Conservation (phyloP, 2,329 filamentous ascomycete species). For the Ophiostoma novo-ulmi region DNA sequence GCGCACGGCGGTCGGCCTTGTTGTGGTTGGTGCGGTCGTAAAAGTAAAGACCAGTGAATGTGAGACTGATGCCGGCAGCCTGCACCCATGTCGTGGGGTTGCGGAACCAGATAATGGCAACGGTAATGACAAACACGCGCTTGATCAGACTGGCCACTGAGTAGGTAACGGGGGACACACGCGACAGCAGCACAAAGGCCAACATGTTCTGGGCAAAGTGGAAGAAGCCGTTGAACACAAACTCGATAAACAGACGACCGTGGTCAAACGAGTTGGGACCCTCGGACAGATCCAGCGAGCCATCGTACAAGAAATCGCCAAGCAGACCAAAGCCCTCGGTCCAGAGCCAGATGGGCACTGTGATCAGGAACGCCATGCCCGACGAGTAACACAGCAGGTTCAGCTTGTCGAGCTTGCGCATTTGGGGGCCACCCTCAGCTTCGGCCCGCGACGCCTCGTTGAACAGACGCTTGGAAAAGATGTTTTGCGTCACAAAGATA, state of each 20-base stretch:
- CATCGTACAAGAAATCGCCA: conserved; percentile 72
- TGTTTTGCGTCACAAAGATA: conserved; percentile 96
- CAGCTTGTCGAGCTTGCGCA: conserved; percentile 87
- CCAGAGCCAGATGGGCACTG: conserved; percentile 87
- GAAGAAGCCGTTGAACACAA: conserved; percentile 93
- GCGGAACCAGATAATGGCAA: conserved; percentile 94
- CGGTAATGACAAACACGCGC: conserved; percentile 91
- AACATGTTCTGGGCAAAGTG: conserved; percentile 96
- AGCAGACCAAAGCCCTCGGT: conserved; percentile 76
- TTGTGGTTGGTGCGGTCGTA: conserved; percentile 91
- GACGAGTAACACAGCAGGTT: conserved; percentile 98
- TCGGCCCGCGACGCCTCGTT: conserved; percentile 87
- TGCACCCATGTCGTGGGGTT: conserved; percentile 80
- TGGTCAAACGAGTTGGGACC: conserved; percentile 67
- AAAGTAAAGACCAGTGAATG: conserved; percentile 86
- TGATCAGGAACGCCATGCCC: conserved; percentile 82
- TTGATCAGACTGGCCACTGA: conserved; percentile 95
- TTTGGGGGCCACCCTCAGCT: conserved; percentile 59
- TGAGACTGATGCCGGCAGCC: conserved; percentile 77
- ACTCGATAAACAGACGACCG: conserved; percentile 71
- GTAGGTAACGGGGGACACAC: conserved; percentile 95
- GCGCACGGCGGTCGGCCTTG: conserved; percentile 77
- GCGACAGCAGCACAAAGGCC: conserved; percentile 84
- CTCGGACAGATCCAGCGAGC: conserved; percentile 59
- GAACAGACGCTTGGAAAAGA: conserved; percentile 96